These are phyloP conservation scores for Escovopsis weberi DNA, from an alignment of 2,329 filamentous ascomycete species.

Conservation along the genomic window DNA sequence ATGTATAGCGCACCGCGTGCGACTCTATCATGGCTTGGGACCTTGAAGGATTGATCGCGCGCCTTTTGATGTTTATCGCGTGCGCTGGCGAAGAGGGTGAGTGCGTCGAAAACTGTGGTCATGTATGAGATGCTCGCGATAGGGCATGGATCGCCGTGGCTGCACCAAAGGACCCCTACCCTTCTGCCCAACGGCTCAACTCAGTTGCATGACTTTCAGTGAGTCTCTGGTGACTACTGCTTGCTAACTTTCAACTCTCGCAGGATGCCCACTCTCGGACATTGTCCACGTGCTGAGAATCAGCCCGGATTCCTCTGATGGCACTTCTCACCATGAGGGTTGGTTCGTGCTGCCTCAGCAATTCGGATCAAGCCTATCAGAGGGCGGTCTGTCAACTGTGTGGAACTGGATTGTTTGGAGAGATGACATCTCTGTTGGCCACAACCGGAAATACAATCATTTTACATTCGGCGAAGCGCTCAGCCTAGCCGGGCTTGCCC, in stretches of 20 bases:
- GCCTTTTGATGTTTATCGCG: slow-evolving; percentile 21
- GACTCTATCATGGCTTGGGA: slow-evolving; percentile 20
- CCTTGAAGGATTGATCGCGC: slow-evolving; percentile 23
- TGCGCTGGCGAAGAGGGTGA: slow-evolving; percentile 24
- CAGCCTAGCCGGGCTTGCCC: slow-evolving; percentile 6
- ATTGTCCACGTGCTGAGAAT: slow-evolving; percentile 18
- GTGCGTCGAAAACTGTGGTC: slow-evolving; percentile 5
- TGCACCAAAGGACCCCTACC: no score
- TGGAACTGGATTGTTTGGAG: slow-evolving; percentile 23
- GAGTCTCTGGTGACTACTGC: background rate
- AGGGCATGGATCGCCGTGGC: no score
- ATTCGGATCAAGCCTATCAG: slow-evolving; percentile 7
- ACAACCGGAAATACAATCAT: slow-evolving; percentile 17
- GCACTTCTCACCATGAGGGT: background rate
- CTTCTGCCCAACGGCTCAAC: background rate
- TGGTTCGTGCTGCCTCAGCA: slow-evolving; percentile 2
- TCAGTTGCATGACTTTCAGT: background rate
- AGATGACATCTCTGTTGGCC: slow-evolving; percentile 22
- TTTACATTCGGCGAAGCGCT: slow-evolving; percentile 25
- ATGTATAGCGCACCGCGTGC: slow-evolving; percentile 12
- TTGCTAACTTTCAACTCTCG: background rate
- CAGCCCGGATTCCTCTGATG: slow-evolving; percentile 9
- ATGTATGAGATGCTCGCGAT: no score
- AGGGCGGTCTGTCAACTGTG: slow-evolving; percentile 17
- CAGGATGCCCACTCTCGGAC: slow-evolving; percentile 18